These are phyloP conservation scores for Hanseniaspora pseudoguilliermondii DNA, from an alignment of 805 yeast species.

Conservation along the genomic window DNA sequence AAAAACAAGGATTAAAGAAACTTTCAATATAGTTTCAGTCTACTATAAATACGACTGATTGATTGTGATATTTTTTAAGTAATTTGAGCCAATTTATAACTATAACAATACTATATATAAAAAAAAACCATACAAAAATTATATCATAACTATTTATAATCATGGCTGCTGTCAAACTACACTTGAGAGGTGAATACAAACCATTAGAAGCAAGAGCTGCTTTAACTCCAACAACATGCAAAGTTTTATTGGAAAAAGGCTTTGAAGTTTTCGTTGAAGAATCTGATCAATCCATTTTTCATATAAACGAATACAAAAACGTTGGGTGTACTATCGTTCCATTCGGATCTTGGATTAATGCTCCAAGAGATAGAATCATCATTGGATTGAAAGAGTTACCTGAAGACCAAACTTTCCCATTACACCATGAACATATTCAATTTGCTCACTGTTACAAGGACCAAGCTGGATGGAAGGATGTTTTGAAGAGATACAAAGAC, in stretches of 20 bases:
- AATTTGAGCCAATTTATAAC: too few relatives aligned
- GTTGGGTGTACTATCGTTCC: constrained; percentile 86
- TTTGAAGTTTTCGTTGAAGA: constrained; percentile 83
- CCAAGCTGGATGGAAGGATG: constrained; percentile 96
- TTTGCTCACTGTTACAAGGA: constrained; percentile 98
- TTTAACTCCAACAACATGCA: constrained; percentile 81
- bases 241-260: constrained; percentile 72
- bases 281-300: constrained; percentile 70
- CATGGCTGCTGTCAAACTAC: constrained; percentile 46
- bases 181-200: constrained; percentile 92
- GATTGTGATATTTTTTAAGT: not conserved
- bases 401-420: constrained; percentile 77
- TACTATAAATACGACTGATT: not conserved
- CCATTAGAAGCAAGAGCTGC: constrained; percentile 97
- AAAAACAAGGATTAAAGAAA: not conserved
- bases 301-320: constrained; percentile 56
- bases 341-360: constrained; percentile 82
- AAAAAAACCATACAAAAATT: not conserved
- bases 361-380: constrained; percentile 82
- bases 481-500: constrained; percentile 71
- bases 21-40: not conserved
- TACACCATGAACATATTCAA: constrained; percentile 91
- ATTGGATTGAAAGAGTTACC: constrained; percentile 93
- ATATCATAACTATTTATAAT: not conserved
- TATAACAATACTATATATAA: too few relatives aligned